Conservation (phyloP, 129 eudicot genomes). For the Tagetes patula region DNA sequence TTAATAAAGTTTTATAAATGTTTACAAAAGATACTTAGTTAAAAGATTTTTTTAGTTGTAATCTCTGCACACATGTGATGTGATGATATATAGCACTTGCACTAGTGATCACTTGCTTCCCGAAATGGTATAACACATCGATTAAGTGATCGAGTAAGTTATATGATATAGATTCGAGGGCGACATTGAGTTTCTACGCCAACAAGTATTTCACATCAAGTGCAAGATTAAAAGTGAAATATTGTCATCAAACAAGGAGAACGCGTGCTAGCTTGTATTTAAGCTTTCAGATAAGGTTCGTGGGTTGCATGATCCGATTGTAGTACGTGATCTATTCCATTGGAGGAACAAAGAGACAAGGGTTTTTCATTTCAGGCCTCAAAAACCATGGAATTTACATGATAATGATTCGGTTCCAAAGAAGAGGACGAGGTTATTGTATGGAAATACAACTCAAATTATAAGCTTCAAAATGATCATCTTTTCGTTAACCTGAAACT, state of each 20-base stretch:
- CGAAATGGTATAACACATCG: too few relatives aligned
- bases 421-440: neutral
- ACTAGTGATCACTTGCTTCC: too few relatives aligned
- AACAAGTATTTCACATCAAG: neutral
- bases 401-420: neutral
- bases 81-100: too few relatives aligned
- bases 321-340: neutral
- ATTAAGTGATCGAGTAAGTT: too few relatives aligned
- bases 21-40: too few relatives aligned
- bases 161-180: neutral
- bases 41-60: too few relatives aligned
- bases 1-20: too few relatives aligned
- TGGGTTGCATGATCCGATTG: neutral
- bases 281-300: neutral
- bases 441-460: neutral
- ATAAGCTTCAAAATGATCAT: neutral
- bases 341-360: neutral
- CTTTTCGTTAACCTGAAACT: neutral
- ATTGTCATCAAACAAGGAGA: neutral
- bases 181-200: neutral
- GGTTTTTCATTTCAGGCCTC: neutral
- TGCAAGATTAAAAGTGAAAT: neutral
- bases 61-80: too few relatives aligned
- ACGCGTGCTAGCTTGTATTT: neutral
- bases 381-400: neutral